These are phyloP conservation scores for Triticum monococcum DNA, from an alignment of 176 grass and related monocot genomes.

Conservation along the genomic window DNA sequence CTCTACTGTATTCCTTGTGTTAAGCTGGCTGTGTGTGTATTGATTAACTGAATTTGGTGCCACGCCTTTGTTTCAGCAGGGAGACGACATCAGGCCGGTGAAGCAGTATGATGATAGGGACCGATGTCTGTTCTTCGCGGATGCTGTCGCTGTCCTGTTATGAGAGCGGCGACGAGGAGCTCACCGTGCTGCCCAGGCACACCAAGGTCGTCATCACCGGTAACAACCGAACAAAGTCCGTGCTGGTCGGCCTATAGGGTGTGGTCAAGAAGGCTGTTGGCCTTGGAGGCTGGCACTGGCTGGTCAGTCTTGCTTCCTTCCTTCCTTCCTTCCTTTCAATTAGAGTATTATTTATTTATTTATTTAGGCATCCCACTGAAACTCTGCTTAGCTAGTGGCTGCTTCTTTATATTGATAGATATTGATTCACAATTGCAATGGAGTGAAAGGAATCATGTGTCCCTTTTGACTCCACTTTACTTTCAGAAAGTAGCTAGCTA, in stretches of 20 bases:
- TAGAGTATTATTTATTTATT: too few species aligned
- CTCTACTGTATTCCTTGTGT: conserved; percentile 21
- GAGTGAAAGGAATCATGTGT: not conserved
- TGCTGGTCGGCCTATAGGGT: conserved; percentile 76
- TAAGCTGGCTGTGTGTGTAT: conserved; percentile 25
- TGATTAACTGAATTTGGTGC: conserved; percentile 36
- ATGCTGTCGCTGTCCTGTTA: conserved; percentile 45
- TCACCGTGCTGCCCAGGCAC: conserved; percentile 63
- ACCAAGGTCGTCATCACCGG: conserved; percentile 85
- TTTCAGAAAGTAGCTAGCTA: not conserved
- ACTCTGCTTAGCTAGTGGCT: conserved; percentile 10
- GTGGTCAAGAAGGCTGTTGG: conserved; percentile 92
- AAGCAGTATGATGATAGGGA: conserved; percentile 54
- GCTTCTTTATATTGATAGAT: not conserved
- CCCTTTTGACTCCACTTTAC: not conserved
- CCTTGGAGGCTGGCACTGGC: conserved; percentile 88
- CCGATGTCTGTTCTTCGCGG: conserved; percentile 47
- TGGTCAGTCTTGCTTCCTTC: conserved; percentile 37
- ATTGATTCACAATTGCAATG: not conserved
- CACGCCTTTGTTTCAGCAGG: not conserved
- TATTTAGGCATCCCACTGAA: not conserved
- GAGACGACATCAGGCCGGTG: not conserved
- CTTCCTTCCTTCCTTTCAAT: too few species aligned
- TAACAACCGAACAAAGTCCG: conserved; percentile 87
- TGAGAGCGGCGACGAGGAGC: conserved; percentile 64